phyloP scores from a whole-genome alignment of 1,284 basidiomycete genomes.

The Ceratobasidium sp. region DNA sequence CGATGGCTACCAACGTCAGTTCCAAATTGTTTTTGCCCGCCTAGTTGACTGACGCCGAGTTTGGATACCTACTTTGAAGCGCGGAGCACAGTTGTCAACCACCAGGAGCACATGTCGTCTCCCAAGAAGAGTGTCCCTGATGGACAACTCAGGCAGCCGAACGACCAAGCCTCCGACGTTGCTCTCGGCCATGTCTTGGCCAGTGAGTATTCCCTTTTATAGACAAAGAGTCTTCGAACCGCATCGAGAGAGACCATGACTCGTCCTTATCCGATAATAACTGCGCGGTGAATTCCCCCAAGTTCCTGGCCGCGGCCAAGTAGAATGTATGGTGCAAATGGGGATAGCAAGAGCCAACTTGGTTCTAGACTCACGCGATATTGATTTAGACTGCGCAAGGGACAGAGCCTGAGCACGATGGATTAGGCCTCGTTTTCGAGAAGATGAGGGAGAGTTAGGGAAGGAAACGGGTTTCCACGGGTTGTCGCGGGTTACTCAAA shows the following conservation, averaged over 20 bases:
- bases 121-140: not conserved
- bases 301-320: not conserved
- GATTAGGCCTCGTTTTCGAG: not conserved
- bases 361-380: not conserved
- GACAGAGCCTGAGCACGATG: not conserved
- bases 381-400: not conserved
- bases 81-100: not conserved
- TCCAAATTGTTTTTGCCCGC: not conserved
- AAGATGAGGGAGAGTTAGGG: too few species aligned
- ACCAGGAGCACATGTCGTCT: not conserved
- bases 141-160: not conserved
- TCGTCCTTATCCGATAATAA: not conserved
- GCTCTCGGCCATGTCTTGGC: not conserved
- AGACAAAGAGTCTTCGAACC: not conserved
- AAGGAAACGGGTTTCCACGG: too few species aligned
- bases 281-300: not conserved
- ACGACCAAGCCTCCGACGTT: not conserved
- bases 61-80: constrained; percentile 1
- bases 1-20: too few species aligned
- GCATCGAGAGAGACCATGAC: not conserved
- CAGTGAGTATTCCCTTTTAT: not conserved
- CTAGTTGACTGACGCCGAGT: not conserved
- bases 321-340: not conserved
- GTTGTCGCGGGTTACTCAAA: too few species aligned
- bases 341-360: not conserved